Conservation (phyloP, 1,139 yeast species). For the Saccharomyces hybrid region DNA sequence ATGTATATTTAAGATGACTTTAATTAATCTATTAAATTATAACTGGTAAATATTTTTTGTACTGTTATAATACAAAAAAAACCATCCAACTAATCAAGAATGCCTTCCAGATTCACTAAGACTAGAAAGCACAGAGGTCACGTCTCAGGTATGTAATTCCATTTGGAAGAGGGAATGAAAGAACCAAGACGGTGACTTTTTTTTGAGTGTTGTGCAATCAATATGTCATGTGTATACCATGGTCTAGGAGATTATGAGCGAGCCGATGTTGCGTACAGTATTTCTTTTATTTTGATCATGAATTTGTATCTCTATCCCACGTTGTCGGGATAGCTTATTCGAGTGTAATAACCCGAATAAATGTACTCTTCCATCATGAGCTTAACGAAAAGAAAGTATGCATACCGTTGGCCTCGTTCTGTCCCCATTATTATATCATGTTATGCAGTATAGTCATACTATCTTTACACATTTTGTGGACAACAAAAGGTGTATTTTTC, state of each 20-base stretch:
- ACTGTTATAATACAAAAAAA: neutral
- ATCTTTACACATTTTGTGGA: neutral
- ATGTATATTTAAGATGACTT: neutral
- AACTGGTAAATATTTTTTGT: too few species aligned
- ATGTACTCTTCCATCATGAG: neutral
- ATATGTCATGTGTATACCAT: conserved; percentile 1
- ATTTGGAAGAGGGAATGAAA: conserved; percentile 34
- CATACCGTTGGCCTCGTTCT: neutral
- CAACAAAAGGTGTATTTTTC: neutral
- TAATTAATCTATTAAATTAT: too few species aligned
- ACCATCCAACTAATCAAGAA: conserved; percentile 31
- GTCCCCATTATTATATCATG: neutral
- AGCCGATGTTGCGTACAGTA: neutral
- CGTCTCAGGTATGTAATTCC: conserved; percentile 86
- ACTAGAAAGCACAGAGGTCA: conserved; percentile 99
- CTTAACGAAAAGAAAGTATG: neutral
- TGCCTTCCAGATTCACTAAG: conserved; percentile 99
- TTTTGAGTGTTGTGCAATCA: conserved; percentile 6
- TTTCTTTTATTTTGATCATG: neutral
- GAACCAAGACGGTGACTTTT: conserved; percentile 35
- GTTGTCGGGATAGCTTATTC: neutral
- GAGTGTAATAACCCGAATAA: neutral
- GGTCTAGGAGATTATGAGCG: neutral
- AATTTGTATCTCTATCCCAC: neutral
- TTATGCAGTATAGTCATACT: neutral